Percentiles rank a stretch among this genome's conserved stretches.
These are phyloP conservation scores for Didymosphaeria variabile DNA, from an alignment of 2,329 filamentous ascomycete genomes.

Conservation along the genomic window DNA sequence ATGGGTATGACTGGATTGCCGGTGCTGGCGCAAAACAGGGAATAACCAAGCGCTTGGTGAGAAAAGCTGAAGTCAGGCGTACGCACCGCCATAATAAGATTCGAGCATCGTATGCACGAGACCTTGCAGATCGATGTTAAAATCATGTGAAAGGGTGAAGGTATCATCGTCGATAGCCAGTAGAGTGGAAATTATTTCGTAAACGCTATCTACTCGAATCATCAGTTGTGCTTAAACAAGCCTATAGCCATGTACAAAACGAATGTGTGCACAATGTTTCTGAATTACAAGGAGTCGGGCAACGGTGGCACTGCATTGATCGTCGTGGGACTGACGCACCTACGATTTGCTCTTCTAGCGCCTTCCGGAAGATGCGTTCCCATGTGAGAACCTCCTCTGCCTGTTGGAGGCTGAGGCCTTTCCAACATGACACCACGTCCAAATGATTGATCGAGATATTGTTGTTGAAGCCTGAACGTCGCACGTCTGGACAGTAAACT, in stretches of 20 bases:
- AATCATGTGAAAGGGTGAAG: slow-evolving; percentile 9
- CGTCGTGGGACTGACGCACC: background rate
- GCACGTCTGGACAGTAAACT: slow-evolving; percentile 35
- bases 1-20: too few species aligned
- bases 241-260: background rate
- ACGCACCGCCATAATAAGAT: slow-evolving; percentile 26
- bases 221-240: background rate
- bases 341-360: slow-evolving; percentile 19
- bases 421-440: slow-evolving; percentile 49
- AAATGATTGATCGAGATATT: slow-evolving; percentile 34
- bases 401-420: slow-evolving; percentile 37
- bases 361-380: slow-evolving; percentile 36
- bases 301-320: too few species aligned
- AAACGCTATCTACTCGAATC: background rate
- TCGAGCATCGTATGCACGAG: slow-evolving; percentile 41
- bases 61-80: background rate
- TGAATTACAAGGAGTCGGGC: too few species aligned
- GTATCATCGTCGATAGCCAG: slow-evolving; percentile 26
- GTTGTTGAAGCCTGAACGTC: slow-evolving; percentile 25
- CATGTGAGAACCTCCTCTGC: slow-evolving; percentile 43
- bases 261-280: background rate
- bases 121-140: slow-evolving; percentile 31
- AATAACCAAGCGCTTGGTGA: background rate
- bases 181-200: slow-evolving; percentile 21
- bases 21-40: background rate